Percentiles rank a stretch among this genome's conserved stretches.
Conservation (phyloP, 2,329 filamentous ascomycete species). For the Hymenoscyphus repandus region DNA sequence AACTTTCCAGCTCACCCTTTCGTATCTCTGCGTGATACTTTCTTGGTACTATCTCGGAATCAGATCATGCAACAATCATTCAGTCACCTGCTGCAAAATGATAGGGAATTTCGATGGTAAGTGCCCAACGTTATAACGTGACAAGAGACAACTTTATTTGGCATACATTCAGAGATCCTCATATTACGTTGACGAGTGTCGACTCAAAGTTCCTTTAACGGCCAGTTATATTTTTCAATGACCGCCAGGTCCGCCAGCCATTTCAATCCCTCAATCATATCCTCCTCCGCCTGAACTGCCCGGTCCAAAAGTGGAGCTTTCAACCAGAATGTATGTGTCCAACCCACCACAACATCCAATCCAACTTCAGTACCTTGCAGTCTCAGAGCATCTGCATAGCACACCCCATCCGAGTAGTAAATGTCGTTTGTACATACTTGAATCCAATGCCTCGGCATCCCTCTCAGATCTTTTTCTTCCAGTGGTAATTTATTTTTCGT, state of each 20-base stretch:
- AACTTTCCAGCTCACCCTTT: too few relatives aligned
- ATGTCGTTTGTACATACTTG: conserved; percentile 47
- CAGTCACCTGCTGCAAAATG: too few relatives aligned
- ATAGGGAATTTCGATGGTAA: too few relatives aligned
- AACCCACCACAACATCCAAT: conserved; percentile 40
- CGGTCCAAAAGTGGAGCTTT: conserved; percentile 37
- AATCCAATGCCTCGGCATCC: conserved; percentile 39
- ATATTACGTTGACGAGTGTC: too few relatives aligned
- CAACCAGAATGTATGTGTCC: conserved; percentile 50
- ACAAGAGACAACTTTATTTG: too few relatives aligned
- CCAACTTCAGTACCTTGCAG: conserved; percentile 37
- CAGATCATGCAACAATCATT: too few relatives aligned
- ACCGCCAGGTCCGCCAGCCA: conserved; percentile 33
- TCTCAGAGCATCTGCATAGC: conserved; percentile 41
- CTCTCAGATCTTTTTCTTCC: conserved; percentile 26
- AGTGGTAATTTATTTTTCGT: conserved; percentile 38
- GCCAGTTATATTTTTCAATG: neutral
- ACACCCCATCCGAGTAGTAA: conserved; percentile 46
- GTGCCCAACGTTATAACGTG: too few relatives aligned
- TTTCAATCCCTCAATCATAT: conserved; percentile 37
- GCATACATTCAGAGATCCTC: too few relatives aligned
- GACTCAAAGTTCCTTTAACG: too few relatives aligned
- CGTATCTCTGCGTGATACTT: too few relatives aligned
- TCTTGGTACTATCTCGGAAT: too few relatives aligned
- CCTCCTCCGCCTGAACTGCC: conserved; percentile 38